Evolutionary conservation across 345 rosid genomes (phyloP).

Genomic region (Orychophragmus violaceus): DNA sequence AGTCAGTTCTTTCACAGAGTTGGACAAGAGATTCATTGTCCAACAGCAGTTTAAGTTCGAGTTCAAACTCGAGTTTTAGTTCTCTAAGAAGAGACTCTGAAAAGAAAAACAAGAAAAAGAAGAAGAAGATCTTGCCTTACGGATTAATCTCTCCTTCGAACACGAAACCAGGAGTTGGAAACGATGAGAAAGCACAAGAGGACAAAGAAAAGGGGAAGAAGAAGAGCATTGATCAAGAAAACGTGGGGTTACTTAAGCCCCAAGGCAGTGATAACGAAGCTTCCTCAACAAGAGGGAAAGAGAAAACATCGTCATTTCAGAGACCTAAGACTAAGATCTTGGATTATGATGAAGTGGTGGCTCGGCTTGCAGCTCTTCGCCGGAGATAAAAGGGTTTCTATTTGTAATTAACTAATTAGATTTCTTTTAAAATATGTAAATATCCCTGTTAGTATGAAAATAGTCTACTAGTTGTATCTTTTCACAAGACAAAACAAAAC

Average conservation of each 20-base stretch:
- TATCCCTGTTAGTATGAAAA: background rate
- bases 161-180: conserved; percentile 18
- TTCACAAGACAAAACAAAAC: background rate
- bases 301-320: conserved; percentile 1
- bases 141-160: conserved; percentile 53
- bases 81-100: conserved; percentile 31
- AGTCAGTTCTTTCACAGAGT: conserved; percentile 21
- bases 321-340: background rate
- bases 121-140: conserved; percentile 31
- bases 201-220: background rate
- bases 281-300: conserved; percentile 15
- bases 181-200: conserved; percentile 27
- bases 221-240: conserved; percentile 13
- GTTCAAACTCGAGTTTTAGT: conserved; percentile 30
- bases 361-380: conserved; percentile 18
- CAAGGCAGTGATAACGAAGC: conserved; percentile 8
- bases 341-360: conserved; percentile 29
- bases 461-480: background rate
- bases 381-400: conserved; percentile 12
- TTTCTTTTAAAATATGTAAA: background rate
- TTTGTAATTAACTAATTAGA: background rate
- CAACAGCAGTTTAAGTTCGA: conserved; percentile 42
- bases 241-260: conserved; percentile 30
- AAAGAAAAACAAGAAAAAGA: conserved; percentile 2
- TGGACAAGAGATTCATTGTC: conserved; percentile 22